Base-by-base conservation (phyloP, 2,329 filamentous ascomycete genomes). In the Hirsutella thompsonii region DNA sequence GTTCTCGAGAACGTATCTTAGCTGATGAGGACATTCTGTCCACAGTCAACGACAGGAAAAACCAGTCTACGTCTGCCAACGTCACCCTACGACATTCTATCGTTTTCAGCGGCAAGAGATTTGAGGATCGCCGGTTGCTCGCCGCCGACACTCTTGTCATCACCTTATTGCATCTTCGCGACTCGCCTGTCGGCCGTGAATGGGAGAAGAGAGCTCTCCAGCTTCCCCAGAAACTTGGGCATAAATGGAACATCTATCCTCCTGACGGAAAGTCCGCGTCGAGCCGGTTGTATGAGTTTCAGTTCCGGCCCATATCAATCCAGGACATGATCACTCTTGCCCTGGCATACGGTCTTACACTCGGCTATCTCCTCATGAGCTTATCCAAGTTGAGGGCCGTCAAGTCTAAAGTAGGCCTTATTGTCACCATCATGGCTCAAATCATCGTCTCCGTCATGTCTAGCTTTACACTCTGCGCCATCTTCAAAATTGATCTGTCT, bases 51-150 rank as follows among this genome's bases (percentile, higher is more conserved):
- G 62, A 72, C 40, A 72, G 65, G 46, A 76, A 76, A 41, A 69
- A 64, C 1, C 72, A 73, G 45, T 71, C 73, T 2, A 83, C 83
- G 0, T 75, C 74, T 1, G 74, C 84, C 51, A 86, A 88, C 54
- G 67, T 87, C 35, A 86, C 82, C 0, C 62, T 90, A 21, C 74
- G 83, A 9, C 83, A 85, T 52, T 84, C 82, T 2, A 85, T 84
- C 40, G 83, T 89, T 16, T 87, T 90, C 49, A 85, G 83, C 43
- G 84, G 84, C n/a, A 88, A 89, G 54, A 69, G 72, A 4, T 89
- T 87, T 48, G 72, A 79, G 42, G 75, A 83, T 42, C 72, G 76
- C 10, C 72, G 67, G 40, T 67, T 90, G 2, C 65, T 79, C 20
- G 82, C 82, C 4, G 83, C 81, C 1, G 84, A 90, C 61, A 81